Evolutionary conservation across 345 rosid species (phyloP).

Genomic region (Brassica napus): DNA sequence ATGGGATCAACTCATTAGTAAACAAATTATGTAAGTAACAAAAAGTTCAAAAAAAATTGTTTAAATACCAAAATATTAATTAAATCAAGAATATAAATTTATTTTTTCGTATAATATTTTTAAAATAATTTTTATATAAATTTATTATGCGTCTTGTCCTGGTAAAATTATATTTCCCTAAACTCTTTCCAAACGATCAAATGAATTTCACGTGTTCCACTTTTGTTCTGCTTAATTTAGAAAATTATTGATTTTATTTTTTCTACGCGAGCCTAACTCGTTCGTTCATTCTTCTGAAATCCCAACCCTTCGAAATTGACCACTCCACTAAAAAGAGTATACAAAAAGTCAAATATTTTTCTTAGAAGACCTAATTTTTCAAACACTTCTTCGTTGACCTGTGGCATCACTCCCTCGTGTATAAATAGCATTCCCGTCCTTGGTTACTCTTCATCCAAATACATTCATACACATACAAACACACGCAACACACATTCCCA

Average conservation of each 20-base stretch:
- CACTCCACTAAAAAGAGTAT: constrained; percentile 39
- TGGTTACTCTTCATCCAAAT: constrained; percentile 33
- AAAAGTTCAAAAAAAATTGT: too few species aligned
- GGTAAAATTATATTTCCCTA: background rate
- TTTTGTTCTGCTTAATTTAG: constrained; percentile 32
- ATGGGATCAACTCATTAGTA: too few species aligned
- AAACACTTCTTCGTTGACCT: constrained; percentile 22
- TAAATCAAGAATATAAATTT: too few species aligned
- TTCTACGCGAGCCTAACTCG: constrained; percentile 39
- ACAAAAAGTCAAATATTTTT: constrained; percentile 27
- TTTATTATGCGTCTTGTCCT: too few species aligned
- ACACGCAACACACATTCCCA: background rate
- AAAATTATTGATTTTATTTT: background rate
- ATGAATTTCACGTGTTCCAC: constrained; percentile 9
- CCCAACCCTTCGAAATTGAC: constrained; percentile 34
- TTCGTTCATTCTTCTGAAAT: constrained; percentile 21
- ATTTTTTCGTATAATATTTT: too few species aligned
- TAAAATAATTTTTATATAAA: too few species aligned
- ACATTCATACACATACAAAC: constrained; percentile 28
- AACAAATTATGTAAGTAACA: too few species aligned
- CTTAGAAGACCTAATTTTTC: constrained; percentile 20
- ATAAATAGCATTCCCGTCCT: constrained; percentile 35
- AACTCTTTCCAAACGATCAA: background rate
- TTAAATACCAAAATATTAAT: too few species aligned
- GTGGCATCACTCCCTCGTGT: constrained; percentile 12